Conservation (phyloP, 805 yeast species). For the Priceomyces medius region DNA sequence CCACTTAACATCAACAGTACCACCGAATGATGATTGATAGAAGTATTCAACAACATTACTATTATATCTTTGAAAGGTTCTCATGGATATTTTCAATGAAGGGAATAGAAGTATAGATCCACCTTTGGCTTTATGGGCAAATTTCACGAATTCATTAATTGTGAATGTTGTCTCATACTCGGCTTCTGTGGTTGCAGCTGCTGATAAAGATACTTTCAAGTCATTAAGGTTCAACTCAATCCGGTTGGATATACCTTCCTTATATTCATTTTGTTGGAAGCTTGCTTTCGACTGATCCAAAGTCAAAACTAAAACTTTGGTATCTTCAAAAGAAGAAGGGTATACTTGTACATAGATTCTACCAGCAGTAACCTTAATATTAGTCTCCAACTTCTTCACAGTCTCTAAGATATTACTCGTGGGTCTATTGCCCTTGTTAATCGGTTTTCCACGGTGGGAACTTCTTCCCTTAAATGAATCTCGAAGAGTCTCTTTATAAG, state of each 20-base stretch:
- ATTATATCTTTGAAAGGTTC: constrained; percentile 59
- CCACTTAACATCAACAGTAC: constrained; percentile 90
- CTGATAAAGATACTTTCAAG: constrained; percentile 66
- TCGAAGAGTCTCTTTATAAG: constrained; percentile 72
- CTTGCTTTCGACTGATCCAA: constrained; percentile 54
- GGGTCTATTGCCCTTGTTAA: constrained; percentile 1
- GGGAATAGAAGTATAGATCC: constrained; percentile 84
- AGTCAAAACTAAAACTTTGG: constrained; percentile 66
- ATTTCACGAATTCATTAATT: constrained; percentile 54
- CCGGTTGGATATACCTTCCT: constrained; percentile 50
- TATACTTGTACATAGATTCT: constrained; percentile 62
- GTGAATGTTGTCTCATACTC: constrained; percentile 45
- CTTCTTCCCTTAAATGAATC: constrained; percentile 44
- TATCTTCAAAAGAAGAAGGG: constrained; percentile 79
- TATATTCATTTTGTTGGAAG: constrained; percentile 49
- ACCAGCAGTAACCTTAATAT: constrained; percentile 61
- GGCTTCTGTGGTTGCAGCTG: constrained; percentile 51
- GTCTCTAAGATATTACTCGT: constrained; percentile 25
- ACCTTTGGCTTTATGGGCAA: constrained; percentile 63
- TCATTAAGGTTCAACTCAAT: constrained; percentile 62
- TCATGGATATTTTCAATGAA: constrained; percentile 69
- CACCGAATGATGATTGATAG: constrained; percentile 76
- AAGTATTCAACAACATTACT: constrained; percentile 61
- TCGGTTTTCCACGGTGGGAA: not conserved
- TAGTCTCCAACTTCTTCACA: constrained; percentile 57